Evolutionary conservation across 257 asterid genomes (phyloP).

Genomic region (Schizonepeta tenuifolia): DNA sequence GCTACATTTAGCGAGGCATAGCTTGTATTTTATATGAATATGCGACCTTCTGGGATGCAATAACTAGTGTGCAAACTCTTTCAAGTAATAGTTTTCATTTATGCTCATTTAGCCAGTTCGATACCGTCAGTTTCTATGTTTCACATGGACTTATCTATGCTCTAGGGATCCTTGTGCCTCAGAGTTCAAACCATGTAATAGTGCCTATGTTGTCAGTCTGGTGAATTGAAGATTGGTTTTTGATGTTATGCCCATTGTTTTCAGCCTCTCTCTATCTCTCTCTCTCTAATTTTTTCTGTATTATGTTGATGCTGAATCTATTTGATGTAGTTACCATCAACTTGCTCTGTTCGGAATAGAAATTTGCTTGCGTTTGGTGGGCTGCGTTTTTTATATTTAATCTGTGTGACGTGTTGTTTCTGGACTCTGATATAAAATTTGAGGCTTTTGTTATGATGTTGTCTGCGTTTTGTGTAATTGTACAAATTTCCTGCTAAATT

Average conservation of each 20-base stretch:
- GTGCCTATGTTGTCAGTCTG: not conserved
- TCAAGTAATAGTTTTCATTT: not conserved
- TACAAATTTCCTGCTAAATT: not conserved
- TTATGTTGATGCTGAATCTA: not conserved
- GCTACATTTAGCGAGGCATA: conserved; percentile 12
- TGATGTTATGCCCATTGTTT: not conserved
- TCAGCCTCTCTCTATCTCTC: not conserved
- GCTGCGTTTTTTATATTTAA: conserved; percentile 45
- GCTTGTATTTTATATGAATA: not conserved
- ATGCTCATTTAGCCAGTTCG: not conserved
- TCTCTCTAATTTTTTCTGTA: not conserved
- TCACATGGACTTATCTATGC: not conserved
- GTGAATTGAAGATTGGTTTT: too few relatives aligned
- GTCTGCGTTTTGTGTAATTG: not conserved
- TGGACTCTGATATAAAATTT: conserved; percentile 16
- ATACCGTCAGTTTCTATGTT: not conserved
- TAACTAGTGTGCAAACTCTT: conserved; percentile 4
- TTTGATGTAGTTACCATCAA: not conserved
- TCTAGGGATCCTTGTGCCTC: not conserved
- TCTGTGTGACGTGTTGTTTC: conserved; percentile 40
- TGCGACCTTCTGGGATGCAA: not conserved
- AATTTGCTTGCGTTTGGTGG: not conserved
- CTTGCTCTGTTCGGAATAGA: not conserved
- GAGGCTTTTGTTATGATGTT: not conserved
- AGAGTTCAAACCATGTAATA: not conserved